Percentiles rank a stretch among this genome's conserved stretches.
Conservation (phyloP, 305 asterid genomes). For the Ilex paraguariensis region DNA sequence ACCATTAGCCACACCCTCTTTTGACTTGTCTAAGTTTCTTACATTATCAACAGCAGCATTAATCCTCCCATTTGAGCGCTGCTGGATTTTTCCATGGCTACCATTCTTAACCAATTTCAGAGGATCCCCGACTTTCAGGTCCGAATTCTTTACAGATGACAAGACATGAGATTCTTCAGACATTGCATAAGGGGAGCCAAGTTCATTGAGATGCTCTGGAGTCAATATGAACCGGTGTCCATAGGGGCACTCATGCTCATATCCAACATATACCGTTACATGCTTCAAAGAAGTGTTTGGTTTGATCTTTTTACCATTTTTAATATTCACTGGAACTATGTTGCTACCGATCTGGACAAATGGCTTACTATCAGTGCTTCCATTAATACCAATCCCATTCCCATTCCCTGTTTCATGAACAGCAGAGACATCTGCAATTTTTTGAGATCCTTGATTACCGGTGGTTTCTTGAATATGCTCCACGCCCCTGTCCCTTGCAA, state of each 20-base stretch:
- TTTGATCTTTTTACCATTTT: constrained; percentile 26
- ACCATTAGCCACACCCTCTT: constrained; percentile 46
- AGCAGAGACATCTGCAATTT: constrained; percentile 26
- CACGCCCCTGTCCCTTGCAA: constrained; percentile 23
- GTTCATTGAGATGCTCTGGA: constrained; percentile 66
- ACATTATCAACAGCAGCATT: constrained; percentile 34
- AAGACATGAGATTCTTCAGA: constrained; percentile 47
- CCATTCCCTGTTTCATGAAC: constrained; percentile 25
- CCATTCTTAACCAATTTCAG: constrained; percentile 48
- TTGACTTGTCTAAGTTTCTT: constrained; percentile 52
- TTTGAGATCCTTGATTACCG: constrained; percentile 36
- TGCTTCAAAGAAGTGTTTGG: constrained; percentile 33
- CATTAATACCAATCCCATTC: constrained; percentile 26
- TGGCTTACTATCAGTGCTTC: constrained; percentile 26
- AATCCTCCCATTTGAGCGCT: constrained; percentile 55
- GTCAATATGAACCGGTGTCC: constrained; percentile 90
- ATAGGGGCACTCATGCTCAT: constrained; percentile 89
- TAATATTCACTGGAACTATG: constrained; percentile 30
- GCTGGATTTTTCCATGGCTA: constrained; percentile 51
- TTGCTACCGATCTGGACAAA: constrained; percentile 42
- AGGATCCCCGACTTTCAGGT: constrained; percentile 38
- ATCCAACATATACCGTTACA: constrained; percentile 56
- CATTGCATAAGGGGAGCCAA: constrained; percentile 51
- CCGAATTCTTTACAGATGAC: constrained; percentile 36
- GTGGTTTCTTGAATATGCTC: constrained; percentile 37